phyloP scores from a whole-genome alignment of 306 rosid species.

The Quercus ilex region DNA sequence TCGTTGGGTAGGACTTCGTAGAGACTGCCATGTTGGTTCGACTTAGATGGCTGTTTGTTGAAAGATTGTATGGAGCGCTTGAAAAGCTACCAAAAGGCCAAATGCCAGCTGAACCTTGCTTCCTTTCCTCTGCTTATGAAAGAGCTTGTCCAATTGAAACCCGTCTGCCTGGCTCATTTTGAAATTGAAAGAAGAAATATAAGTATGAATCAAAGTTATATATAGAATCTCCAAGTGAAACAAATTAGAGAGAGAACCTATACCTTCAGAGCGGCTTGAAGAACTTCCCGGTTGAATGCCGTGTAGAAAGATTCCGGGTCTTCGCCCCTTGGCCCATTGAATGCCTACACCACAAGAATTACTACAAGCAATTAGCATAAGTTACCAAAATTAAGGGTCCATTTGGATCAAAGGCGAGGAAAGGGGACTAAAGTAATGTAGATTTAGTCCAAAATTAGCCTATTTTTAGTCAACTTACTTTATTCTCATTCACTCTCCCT shows the following conservation, averaged over 20 bases:
- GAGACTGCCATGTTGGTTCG: conserved; percentile 54
- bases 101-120: conserved; percentile 1
- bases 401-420: too few species aligned
- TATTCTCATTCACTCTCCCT: too few species aligned
- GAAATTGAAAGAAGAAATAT: neutral
- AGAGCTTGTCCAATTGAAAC: conserved; percentile 36
- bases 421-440: too few species aligned
- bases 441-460: too few species aligned
- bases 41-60: conserved; percentile 26
- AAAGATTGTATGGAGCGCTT: conserved; percentile 44
- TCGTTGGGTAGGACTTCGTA: conserved; percentile 30
- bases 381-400: too few species aligned
- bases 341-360: conserved; percentile 32
- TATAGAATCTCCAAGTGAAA: neutral
- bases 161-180: conserved; percentile 25
- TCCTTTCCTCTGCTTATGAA: conserved; percentile 41
- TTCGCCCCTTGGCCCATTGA: conserved; percentile 45
- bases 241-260: neutral
- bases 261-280: conserved; percentile 57
- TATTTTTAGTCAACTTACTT: too few species aligned
- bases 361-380: neutral
- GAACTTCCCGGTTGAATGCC: conserved; percentile 64
- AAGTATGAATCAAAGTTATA: neutral
- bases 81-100: conserved; percentile 58
- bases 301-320: conserved; percentile 56